phyloP scores from a whole-genome alignment of 2,329 filamentous ascomycete species.

The Colletotrichum musicola region DNA sequence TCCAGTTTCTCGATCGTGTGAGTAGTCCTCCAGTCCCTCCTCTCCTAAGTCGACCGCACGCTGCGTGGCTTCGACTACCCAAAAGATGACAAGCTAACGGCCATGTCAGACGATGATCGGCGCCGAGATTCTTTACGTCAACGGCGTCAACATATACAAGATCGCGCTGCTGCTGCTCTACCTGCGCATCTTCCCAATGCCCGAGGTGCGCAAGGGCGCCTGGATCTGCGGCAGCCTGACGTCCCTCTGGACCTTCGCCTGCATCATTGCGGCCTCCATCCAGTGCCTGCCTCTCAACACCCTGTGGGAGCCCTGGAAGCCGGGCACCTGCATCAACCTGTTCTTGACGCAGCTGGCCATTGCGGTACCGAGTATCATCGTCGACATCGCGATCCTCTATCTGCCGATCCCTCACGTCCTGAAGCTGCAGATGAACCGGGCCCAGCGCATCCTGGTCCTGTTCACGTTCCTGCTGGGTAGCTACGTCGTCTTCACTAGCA shows the following conservation, averaged over 20 bases:
- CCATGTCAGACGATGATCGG: conserved; percentile 23
- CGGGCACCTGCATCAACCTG: conserved; percentile 32
- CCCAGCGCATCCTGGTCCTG: conserved; percentile 22
- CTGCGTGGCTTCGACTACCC: too few species aligned
- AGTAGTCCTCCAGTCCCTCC: not conserved
- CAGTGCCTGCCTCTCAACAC: conserved; percentile 26
- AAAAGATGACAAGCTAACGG: not conserved
- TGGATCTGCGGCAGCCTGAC: conserved; percentile 33
- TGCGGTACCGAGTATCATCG: conserved; percentile 31
- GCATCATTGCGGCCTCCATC: conserved; percentile 29
- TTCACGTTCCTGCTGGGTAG: conserved; percentile 35
- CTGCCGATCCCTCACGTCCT: conserved; percentile 33
- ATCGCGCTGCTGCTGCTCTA: conserved; percentile 58
- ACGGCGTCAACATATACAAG: conserved; percentile 45
- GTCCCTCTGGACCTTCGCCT: conserved; percentile 23
- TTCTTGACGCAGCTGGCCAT: conserved; percentile 33
- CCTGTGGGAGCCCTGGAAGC: conserved; percentile 36
- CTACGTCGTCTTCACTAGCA: conserved; percentile 32
- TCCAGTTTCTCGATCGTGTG: conserved; percentile 31
- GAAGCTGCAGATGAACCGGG: conserved; percentile 32
- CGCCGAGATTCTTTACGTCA: conserved; percentile 36
- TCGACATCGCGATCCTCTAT: conserved; percentile 35
- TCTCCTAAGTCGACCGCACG: not conserved
- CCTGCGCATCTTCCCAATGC: conserved; percentile 54
- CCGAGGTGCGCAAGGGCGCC: conserved; percentile 42